A percentile compares a stretch with the other conserved stretches of the same genome.
Evolutionary conservation across 108 stramenopile species (phyloP).

Genomic region (Mediolabrus comicus): DNA sequence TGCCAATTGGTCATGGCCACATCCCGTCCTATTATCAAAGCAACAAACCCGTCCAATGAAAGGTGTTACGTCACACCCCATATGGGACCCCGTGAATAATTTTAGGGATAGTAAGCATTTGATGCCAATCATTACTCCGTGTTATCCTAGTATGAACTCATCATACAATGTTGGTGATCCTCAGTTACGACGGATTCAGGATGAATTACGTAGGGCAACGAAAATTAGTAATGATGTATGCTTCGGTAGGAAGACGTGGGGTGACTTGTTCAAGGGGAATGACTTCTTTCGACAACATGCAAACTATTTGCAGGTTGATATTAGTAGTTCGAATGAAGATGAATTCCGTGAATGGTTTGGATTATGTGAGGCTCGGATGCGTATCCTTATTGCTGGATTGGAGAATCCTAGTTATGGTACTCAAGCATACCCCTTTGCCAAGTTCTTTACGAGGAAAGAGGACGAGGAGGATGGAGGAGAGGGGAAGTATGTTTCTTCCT

Average conservation of each 20-base stretch:
- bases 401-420: constrained; percentile 57
- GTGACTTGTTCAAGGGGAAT: constrained; percentile 47
- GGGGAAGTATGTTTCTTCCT: constrained; percentile 39
- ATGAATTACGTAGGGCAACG: constrained; percentile 66
- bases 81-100: constrained; percentile 81
- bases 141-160: constrained; percentile 95
- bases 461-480: no score
- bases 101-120: constrained; percentile 73
- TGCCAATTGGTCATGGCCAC: constrained; percentile 84
- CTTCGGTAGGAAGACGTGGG: constrained; percentile 25
- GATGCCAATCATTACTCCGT: constrained; percentile 97
- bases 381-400: constrained; percentile 58
- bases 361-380: constrained; percentile 72
- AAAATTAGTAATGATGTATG: constrained; percentile 34
- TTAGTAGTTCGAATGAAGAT: constrained; percentile 47
- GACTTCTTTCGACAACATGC: constrained; percentile 51
- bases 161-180: constrained; percentile 92
- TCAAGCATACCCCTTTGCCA: constrained; percentile 63
- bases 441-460: constrained; percentile 55
- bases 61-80: constrained; percentile 39
- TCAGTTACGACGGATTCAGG: constrained; percentile 76
- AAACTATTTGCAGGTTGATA: constrained; percentile 60
- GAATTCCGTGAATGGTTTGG: constrained; percentile 77
- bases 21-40: constrained; percentile 51
- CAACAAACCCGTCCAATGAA: constrained; percentile 2